Evolutionary conservation across 1,284 basidiomycete genomes (phyloP).

Genomic region (Neolentinus lepideus): DNA sequence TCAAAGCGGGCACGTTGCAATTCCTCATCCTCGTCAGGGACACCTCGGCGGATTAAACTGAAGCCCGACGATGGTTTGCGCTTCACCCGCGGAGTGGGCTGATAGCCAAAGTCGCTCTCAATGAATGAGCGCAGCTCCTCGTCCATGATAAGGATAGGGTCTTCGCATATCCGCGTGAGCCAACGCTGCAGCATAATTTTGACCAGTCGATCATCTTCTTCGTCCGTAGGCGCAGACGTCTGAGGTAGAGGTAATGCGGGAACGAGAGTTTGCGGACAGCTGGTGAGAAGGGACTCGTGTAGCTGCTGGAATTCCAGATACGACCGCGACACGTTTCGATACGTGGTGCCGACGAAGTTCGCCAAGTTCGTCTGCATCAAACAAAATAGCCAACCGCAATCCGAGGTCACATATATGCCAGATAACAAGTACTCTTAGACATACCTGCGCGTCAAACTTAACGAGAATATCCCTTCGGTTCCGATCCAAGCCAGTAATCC

Average conservation of each 20-base stretch:
- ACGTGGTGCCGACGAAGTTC: constrained; percentile 83
- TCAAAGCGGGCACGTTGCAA: constrained; percentile 85
- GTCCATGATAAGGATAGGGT: constrained; percentile 78
- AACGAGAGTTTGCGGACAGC: constrained; percentile 86
- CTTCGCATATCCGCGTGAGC: constrained; percentile 85
- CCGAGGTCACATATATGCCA: neutral
- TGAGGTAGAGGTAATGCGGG: constrained; percentile 88
- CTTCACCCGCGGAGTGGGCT: constrained; percentile 69
- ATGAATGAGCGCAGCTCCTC: constrained; percentile 90
- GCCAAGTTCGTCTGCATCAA: constrained; percentile 79
- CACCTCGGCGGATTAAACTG: constrained; percentile 59
- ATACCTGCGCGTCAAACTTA: constrained; percentile 87
- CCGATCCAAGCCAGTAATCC: constrained; percentile 85
- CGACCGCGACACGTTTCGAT: constrained; percentile 86
- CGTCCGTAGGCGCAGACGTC: constrained; percentile 90
- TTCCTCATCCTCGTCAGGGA: constrained; percentile 81
- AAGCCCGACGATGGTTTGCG: constrained; percentile 65
- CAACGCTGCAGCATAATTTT: constrained; percentile 90
- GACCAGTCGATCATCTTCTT: constrained; percentile 92
- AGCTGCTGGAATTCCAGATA: constrained; percentile 91
- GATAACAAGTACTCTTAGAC: constrained; percentile 14
- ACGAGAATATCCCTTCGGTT: constrained; percentile 90
- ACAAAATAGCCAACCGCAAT: neutral
- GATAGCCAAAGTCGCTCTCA: constrained; percentile 93
- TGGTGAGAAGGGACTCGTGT: constrained; percentile 77